Evolutionary conservation across 805 yeast genomes (phyloP), one percentile per base, ranked within the genome.

Genomic region (Sugiyamaella floridensis): DNA sequence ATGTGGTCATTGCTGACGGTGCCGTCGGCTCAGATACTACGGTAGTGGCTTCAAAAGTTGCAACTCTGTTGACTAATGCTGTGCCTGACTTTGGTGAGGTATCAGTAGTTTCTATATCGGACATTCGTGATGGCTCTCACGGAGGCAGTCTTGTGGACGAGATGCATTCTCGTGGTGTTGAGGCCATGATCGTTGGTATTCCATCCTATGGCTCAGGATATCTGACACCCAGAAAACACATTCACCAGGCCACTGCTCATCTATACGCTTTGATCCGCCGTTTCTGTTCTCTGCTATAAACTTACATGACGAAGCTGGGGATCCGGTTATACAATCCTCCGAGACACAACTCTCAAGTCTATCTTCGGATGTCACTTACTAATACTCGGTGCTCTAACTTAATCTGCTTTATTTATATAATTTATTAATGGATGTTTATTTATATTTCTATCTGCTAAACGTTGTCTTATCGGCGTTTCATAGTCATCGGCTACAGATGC

Each of bases 151-250:
- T 88, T 1, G 72, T 88, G 60, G 96, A 88, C 62, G 88, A 76
- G 64, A 85, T 87, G 92, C 88, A 87, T 63, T 89, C 86, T 67
- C 77, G 82, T 54, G 93, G 93, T 0, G 79, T 75, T 60, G 86
- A 90, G 89, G 95, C 95, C 0, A 84, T 83, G 68, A 95, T 86
- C 62, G 70, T 89, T 53, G 86, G 88, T 67, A 71, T 89, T 51
- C 76, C 96, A 62, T 78, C 85, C 16, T 95, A 96, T 0, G 76
- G 80, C 47, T 90, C 85, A 62, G 96, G 96, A 0, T 89, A 87
- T 63, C 73, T 89, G 58, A 71, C 88, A 43, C 96, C 96, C 6
- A 61, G 82, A 0, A 78, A 78, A 60, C 79, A 72, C 63, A 88
- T 89, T 45, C 22, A 32, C 37, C 10, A 32, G 9, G 37, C 37